Evolutionary conservation across 2,329 filamentous ascomycete genomes (phyloP).

Genomic region (Ceratocystis smalleyi): DNA sequence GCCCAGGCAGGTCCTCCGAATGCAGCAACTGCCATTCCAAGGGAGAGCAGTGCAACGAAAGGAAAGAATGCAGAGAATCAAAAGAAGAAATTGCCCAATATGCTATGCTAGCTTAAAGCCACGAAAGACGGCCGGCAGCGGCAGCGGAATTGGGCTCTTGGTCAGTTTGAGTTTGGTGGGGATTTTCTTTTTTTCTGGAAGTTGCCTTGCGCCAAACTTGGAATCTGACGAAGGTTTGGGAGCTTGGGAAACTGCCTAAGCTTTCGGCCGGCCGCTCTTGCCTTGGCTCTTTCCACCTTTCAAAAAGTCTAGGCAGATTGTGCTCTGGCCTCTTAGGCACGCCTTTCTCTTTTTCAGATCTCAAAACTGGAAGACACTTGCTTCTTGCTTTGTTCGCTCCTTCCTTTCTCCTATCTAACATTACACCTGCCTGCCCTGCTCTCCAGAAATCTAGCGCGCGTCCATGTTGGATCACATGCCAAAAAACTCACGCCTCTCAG

Average conservation of each 20-base stretch:
- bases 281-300: neutral
- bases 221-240: neutral
- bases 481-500: neutral
- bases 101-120: neutral
- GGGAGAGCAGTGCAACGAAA: neutral
- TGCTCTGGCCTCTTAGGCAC: neutral
- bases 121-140: neutral
- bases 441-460: neutral
- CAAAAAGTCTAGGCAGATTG: neutral
- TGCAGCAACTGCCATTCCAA: neutral
- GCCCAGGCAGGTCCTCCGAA: neutral
- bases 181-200: neutral
- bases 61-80: neutral
- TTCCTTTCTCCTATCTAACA: neutral
- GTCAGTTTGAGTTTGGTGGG: neutral
- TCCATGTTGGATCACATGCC: slow-evolving; percentile 7
- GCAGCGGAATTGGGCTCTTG: neutral
- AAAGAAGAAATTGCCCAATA: neutral
- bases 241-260: neutral
- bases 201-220: neutral
- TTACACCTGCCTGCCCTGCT: neutral
- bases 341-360: neutral
- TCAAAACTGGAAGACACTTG: neutral
- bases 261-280: neutral
- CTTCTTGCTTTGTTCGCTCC: neutral